phyloP scores from a whole-genome alignment of 2,329 filamentous ascomycete genomes.

The Trichoderma simmonsii region DNA sequence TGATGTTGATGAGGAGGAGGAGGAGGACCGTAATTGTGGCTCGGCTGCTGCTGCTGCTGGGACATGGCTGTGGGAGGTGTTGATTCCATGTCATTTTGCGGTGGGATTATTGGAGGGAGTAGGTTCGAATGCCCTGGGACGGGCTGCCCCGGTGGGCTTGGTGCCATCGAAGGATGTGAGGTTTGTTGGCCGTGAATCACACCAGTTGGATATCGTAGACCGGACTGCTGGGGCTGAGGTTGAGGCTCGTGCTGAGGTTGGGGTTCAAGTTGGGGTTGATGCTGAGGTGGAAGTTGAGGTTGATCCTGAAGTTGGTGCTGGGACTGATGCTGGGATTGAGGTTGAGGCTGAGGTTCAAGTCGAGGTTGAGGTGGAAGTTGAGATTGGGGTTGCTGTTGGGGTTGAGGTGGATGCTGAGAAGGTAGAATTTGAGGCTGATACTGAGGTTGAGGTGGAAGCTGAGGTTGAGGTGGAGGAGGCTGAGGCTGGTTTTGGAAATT shows the following conservation, averaged over 20 bases:
- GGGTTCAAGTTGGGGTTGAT: background rate
- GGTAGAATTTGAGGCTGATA: background rate
- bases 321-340: background rate
- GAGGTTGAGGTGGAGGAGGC: background rate
- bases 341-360: background rate
- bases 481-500: background rate
- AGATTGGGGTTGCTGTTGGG: background rate
- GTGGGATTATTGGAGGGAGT: background rate
- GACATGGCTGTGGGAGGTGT: background rate
- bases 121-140: too few species aligned
- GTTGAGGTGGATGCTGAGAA: background rate
- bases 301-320: background rate
- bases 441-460: background rate
- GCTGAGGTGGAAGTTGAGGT: background rate
- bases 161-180: background rate
- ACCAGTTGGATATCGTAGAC: background rate
- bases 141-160: background rate
- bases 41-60: background rate
- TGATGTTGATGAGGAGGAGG: background rate
- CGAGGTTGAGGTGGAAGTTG: background rate
- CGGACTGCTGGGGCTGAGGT: background rate
- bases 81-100: background rate
- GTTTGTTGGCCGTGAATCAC: background rate
- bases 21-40: background rate
- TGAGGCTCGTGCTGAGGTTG: background rate